phyloP scores from a whole-genome alignment of 169 alveolate genomes.

The Plasmodium gallinaceum region DNA sequence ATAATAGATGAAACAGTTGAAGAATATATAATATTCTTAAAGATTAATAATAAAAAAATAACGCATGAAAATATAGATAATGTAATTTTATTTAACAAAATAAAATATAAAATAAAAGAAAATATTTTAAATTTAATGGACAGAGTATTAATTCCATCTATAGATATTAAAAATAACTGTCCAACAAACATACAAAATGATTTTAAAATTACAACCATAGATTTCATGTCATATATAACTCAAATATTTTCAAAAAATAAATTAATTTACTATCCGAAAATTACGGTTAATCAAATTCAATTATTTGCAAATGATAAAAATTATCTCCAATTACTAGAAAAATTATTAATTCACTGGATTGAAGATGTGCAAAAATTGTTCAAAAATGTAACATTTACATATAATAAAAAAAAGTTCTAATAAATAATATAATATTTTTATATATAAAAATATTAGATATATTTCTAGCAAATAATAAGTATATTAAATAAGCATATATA shows the following conservation, averaged over 20 bases:
- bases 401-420: neutral
- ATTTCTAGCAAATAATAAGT: neutral
- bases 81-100: slow-evolving; percentile 43
- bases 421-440: neutral
- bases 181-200: slow-evolving; percentile 70
- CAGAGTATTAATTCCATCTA: slow-evolving; percentile 52
- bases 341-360: slow-evolving; percentile 59
- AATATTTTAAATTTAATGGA: slow-evolving; percentile 73
- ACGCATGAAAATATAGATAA: slow-evolving; percentile 63
- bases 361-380: slow-evolving; percentile 51
- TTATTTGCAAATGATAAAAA: slow-evolving; percentile 32
- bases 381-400: slow-evolving; percentile 30
- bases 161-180: slow-evolving; percentile 56
- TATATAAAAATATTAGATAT: neutral
- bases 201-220: slow-evolving; percentile 65
- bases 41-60: slow-evolving; percentile 43
- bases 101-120: slow-evolving; percentile 52
- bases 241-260: slow-evolving; percentile 54
- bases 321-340: slow-evolving; percentile 55
- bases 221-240: slow-evolving; percentile 71
- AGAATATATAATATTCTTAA: slow-evolving; percentile 63
- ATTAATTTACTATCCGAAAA: slow-evolving; percentile 68
- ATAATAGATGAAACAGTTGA: slow-evolving; percentile 59
- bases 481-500: neutral
- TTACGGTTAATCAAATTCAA: slow-evolving; percentile 19